Base-by-base conservation (phyloP, 2,329 filamentous ascomycete genomes). In the Hymenoscyphus fructigenus region DNA sequence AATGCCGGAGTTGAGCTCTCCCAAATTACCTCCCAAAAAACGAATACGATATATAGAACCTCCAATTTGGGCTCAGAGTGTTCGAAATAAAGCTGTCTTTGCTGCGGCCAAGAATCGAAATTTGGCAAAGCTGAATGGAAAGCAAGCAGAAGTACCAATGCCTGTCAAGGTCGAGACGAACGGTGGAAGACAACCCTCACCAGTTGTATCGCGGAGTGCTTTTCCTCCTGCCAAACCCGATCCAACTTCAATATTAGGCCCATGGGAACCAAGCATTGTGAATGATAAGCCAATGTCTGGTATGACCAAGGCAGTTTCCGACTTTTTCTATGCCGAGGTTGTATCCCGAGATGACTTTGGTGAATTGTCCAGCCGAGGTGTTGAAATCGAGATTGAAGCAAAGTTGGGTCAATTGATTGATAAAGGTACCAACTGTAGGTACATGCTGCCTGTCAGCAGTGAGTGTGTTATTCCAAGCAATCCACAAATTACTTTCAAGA, bases 371-470 rank as follows among this genome's bases (percentile, higher is more conserved):
- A 84, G 84, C 60, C 83, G 85, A 17, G 87, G 87, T 6, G 89
- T 93, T 15, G 85, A 92, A 66, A 88, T 97, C 61, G 95, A 99
- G 78, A 91, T 99, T 62, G 95, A 99, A 79, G 95, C 93, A 10
- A 98, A 98, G 77, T 82, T 98, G 58, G 95, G 95, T 20, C 89
- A 88, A 29, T 83, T 98, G 15, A 85, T 94, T 64, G 88, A 92
- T 75, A 88, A 87, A 74, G 85, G 89, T 66, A 91, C 87, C 6
- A 86, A 89, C 64, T 82, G 88, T 57, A 85, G 92, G n/a, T 80
- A 93, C 29, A 80, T 84, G 10, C 78, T 93, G 10, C 86, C 87
- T 5, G 83, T 95, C 4, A 77, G 83, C 26, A 89, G 91, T 0
- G 91, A 95, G 75, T 90, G 86, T 58, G 80, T 96, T 6, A 77